Evolutionary conservation across 2,329 filamentous ascomycete genomes (phyloP).

Genomic region (Nemania serpens): DNA sequence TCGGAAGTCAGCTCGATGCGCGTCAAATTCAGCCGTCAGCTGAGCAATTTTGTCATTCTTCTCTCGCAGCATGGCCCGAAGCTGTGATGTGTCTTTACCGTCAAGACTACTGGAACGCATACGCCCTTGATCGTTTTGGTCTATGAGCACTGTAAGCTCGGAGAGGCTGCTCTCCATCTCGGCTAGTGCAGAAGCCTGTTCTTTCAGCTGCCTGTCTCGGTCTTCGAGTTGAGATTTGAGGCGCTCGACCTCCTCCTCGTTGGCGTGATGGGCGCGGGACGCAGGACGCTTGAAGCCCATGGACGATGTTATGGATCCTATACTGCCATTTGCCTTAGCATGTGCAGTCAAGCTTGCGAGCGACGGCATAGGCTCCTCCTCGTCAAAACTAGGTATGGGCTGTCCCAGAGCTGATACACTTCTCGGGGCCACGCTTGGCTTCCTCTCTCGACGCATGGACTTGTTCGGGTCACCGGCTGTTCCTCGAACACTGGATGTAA

Average conservation of each 20-base stretch:
- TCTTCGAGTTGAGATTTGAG: slow-evolving; percentile 78
- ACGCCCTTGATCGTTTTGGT: slow-evolving; percentile 53
- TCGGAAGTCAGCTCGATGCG: slow-evolving; percentile 91
- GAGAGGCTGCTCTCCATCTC: slow-evolving; percentile 76
- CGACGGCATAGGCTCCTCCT: slow-evolving; percentile 61
- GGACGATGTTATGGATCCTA: slow-evolving; percentile 60
- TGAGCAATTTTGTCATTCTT: slow-evolving; percentile 97
- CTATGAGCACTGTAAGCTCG: slow-evolving; percentile 67
- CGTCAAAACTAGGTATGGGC: slow-evolving; percentile 52
- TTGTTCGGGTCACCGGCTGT: slow-evolving; percentile 67
- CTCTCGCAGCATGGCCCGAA: slow-evolving; percentile 83
- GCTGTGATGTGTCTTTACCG: slow-evolving; percentile 74
- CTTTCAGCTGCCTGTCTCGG: slow-evolving; percentile 83
- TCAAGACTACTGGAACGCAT: slow-evolving; percentile 57
- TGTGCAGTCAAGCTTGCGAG: slow-evolving; percentile 47
- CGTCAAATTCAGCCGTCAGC: slow-evolving; percentile 92
- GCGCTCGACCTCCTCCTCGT: slow-evolving; percentile 74
- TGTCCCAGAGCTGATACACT: slow-evolving; percentile 64
- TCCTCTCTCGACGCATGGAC: slow-evolving; percentile 53
- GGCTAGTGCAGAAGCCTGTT: slow-evolving; percentile 78
- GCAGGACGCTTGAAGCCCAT: slow-evolving; percentile 59
- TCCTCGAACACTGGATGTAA: slow-evolving; percentile 67
- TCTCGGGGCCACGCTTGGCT: slow-evolving; percentile 58
- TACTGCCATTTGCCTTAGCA: slow-evolving; percentile 58
- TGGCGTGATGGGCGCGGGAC: slow-evolving; percentile 52